phyloP scores from a whole-genome alignment of 2,329 filamentous ascomycete species.

The Neonectria punicea region DNA sequence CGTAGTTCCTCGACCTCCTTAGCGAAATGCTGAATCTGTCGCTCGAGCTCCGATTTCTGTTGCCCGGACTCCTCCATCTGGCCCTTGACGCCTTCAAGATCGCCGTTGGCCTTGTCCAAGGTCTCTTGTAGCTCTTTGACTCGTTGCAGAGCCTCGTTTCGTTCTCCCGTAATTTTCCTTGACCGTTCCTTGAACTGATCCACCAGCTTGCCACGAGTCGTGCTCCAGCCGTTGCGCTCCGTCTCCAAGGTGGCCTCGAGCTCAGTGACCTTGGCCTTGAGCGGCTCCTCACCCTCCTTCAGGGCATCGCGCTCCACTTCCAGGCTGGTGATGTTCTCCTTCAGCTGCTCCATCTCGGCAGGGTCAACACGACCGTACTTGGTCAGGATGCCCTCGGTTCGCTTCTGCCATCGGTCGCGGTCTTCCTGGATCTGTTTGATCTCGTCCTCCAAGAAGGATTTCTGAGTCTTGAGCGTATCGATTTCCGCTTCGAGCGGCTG shows the following conservation, averaged over 20 bases:
- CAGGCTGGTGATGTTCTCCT: slow-evolving; percentile 76
- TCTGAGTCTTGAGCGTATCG: slow-evolving; percentile 82
- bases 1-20: slow-evolving; percentile 53
- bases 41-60: slow-evolving; percentile 52
- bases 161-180: slow-evolving; percentile 64
- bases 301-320: slow-evolving; percentile 72
- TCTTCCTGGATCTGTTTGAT: slow-evolving; percentile 90
- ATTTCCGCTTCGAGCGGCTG: slow-evolving; percentile 85
- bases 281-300: slow-evolving; percentile 59
- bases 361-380: slow-evolving; percentile 97
- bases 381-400: slow-evolving; percentile 92
- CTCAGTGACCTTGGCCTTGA: slow-evolving; percentile 65
- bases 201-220: slow-evolving; percentile 63
- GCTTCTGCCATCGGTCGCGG: slow-evolving; percentile 94
- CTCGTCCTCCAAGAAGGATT: slow-evolving; percentile 85
- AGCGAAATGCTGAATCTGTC: slow-evolving; percentile 57
- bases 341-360: slow-evolving; percentile 89
- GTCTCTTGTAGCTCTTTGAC: slow-evolving; percentile 63
- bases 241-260: slow-evolving; percentile 62
- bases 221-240: slow-evolving; percentile 65
- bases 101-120: slow-evolving; percentile 59
- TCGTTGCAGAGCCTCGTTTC: slow-evolving; percentile 61
- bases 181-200: slow-evolving; percentile 73
- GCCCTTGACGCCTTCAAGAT: slow-evolving; percentile 64
- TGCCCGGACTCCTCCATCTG: slow-evolving; percentile 45